Evolutionary conservation across 352 stramenopile species (phyloP), one percentile per base, ranked within the genome.

Genomic region (Globisporangium solare): DNA sequence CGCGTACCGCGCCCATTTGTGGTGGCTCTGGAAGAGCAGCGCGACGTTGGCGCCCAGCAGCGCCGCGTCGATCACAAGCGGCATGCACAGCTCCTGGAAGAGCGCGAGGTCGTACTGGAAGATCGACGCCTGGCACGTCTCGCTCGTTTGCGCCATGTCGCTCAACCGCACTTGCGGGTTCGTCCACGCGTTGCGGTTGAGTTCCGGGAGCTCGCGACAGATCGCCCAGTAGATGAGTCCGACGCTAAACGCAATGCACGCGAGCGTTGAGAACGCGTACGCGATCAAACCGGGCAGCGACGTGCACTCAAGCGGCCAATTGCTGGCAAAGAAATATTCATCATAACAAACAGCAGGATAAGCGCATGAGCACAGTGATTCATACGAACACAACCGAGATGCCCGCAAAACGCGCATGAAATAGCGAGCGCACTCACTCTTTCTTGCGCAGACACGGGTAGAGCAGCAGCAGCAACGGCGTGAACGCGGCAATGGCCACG

Each of bases 301-400:
- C 47, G 61, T 47, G 58, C 81, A 89, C 8, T 65, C 70, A 32
- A 94, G 68, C 43, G 83, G 83, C 81, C 83, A 94, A 51, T 81
- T 80, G 14, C 82, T 92, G 47, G 27, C 15, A 31, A 7, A 35
- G 21, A 22, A n/a, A n/a, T n/a, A n/a, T n/a, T 35, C 8, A 13
- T 21, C 27, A 45, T 54, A 35, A 6, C 40, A 60, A n/a, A 13
- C 37, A 51, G 13, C 47, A 50, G 27, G 66, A 17, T 22, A 43
- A 55, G 46, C 42, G 22, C 32, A 41, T 17, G 15, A 35, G 47
- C n/a, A 61, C 27, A 35, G 7, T 35, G 7, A 10, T 35, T 11
- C 1, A 35, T 8, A 5, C 24, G 5, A 35, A 35, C 27, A 35
- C 27, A 35, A 35, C 10, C 6, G 27, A 35, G 10, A 35, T 6